Percentiles rank a stretch among this genome's conserved stretches.
These are phyloP conservation scores for Pythium biforme DNA, from an alignment of 352 stramenopile species.

Conservation along the genomic window DNA sequence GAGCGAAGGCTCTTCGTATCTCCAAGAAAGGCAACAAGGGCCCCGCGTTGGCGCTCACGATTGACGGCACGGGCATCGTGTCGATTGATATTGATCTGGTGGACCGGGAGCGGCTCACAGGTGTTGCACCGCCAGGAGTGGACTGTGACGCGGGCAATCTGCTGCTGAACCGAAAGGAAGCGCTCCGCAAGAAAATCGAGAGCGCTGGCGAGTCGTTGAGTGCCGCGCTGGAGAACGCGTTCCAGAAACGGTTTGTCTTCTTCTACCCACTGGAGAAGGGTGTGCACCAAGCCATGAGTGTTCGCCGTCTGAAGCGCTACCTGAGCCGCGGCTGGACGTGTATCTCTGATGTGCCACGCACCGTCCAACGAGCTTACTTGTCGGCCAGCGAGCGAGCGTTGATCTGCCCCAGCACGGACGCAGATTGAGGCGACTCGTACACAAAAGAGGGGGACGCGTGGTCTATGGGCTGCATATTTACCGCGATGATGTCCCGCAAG, in stretches of 20 bases:
- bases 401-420: not conserved
- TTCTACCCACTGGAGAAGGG: slow-evolving; percentile 18
- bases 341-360: slow-evolving; percentile 11
- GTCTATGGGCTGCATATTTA: no score
- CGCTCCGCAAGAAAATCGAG: slow-evolving; percentile 23
- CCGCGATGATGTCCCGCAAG: no score
- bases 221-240: slow-evolving; percentile 8
- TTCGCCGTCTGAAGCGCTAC: slow-evolving; percentile 23
- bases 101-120: slow-evolving; percentile 1
- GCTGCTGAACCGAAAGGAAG: slow-evolving; percentile 13
- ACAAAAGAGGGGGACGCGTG: no score
- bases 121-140: slow-evolving; percentile 17
- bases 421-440: not conserved
- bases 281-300: slow-evolving; percentile 1
- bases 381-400: slow-evolving; percentile 4
- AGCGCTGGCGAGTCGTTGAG: slow-evolving; percentile 14
- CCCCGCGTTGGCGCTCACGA: slow-evolving; percentile 6
- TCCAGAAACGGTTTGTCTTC: slow-evolving; percentile 26
- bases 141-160: slow-evolving; percentile 31
- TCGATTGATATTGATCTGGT: slow-evolving; percentile 29
- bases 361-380: slow-evolving; percentile 7
- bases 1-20: not conserved
- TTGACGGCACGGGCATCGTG: not conserved
- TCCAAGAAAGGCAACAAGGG: slow-evolving; percentile 19
- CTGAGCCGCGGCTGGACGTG: slow-evolving; percentile 30